Evolutionary conservation across 202 grass and related monocot species (phyloP), one percentile per base, ranked within the genome.

Genomic region (Eragrostis tef): DNA sequence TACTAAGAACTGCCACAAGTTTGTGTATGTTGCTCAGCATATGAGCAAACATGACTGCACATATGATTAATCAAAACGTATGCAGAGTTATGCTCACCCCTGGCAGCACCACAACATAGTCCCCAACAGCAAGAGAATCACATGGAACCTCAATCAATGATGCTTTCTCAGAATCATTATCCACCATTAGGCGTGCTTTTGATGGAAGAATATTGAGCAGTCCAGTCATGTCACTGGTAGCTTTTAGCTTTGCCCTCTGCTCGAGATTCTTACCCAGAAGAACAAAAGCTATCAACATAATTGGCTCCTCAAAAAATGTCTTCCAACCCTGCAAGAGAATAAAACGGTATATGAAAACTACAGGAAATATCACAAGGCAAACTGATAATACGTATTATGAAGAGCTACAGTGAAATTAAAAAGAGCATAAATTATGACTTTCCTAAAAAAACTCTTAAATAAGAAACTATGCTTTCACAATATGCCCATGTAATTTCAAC

Each of bases 201-300:
- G 82, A 91, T 25, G 96, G 96, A 62, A 98, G 90, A 81, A 93
- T 91, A 88, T 88, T 98, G 73, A 98, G 87, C 34, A 98, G 89
- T 67, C 92, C 96, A 34, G 90, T 98, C 96, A 98, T 95, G 83
- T 98, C 96, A 90, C 92, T 98, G 48, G 92, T 79, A 73, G 92
- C 89, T 88, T 98, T 95, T 87, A 98, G 70, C 61, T 95, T 98
- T 6, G 92, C 96, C 86, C 96, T 93, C 76, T 87, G 92, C 73
- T 98, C 96, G 74, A 95, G 90, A 86, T 98, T 98, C 82, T 95
- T 98, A 45, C 96, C 96, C 70, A 98, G 70, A 68, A 98, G 87
- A 80, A 98, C 90, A 74, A 98, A 98, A 91, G 96, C 96, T 89
- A 98, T 95, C 77, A 98, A 71, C 96, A 98, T 95, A 83, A 98